Evolutionary conservation across 1,139 yeast genomes (phyloP).

Genomic region (Lodderomyces margitis): DNA sequence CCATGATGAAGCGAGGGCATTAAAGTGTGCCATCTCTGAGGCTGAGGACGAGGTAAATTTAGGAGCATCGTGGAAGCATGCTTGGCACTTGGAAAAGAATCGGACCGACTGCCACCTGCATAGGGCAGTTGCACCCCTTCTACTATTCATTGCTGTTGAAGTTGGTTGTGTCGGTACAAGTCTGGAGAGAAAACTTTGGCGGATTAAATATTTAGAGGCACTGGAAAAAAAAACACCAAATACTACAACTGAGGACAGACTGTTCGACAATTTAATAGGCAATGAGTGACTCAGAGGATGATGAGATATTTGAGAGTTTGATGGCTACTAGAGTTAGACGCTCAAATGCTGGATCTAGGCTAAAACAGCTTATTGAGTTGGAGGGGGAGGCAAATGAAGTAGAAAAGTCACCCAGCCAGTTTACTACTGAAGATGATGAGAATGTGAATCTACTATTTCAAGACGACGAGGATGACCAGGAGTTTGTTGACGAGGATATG

Average conservation of each 20-base stretch:
- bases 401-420: constrained; percentile 27
- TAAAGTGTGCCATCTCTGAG: constrained; percentile 74
- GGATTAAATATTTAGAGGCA: constrained; percentile 55
- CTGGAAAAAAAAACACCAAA: background rate
- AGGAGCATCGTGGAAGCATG: background rate
- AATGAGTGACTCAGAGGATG: constrained; percentile 32
- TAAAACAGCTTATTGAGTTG: constrained; percentile 68
- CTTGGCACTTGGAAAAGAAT: background rate
- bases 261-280: background rate
- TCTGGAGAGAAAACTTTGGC: constrained; percentile 97
- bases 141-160: constrained; percentile 30
- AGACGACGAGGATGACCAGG: constrained; percentile 84
- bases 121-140: background rate
- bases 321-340: constrained; percentile 76
- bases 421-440: constrained; percentile 62
- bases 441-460: constrained; percentile 72
- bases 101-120: background rate
- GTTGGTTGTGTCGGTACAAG: constrained; percentile 98
- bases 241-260: background rate
- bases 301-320: constrained; percentile 28
- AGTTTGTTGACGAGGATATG: constrained; percentile 51
- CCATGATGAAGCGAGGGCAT: constrained; percentile 85
- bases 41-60: constrained; percentile 13
- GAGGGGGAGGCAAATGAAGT: constrained; percentile 49
- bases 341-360: constrained; percentile 85